Evolutionary conservation across 2,329 filamentous ascomycete genomes (phyloP).

Genomic region (Colletotrichum karsti): DNA sequence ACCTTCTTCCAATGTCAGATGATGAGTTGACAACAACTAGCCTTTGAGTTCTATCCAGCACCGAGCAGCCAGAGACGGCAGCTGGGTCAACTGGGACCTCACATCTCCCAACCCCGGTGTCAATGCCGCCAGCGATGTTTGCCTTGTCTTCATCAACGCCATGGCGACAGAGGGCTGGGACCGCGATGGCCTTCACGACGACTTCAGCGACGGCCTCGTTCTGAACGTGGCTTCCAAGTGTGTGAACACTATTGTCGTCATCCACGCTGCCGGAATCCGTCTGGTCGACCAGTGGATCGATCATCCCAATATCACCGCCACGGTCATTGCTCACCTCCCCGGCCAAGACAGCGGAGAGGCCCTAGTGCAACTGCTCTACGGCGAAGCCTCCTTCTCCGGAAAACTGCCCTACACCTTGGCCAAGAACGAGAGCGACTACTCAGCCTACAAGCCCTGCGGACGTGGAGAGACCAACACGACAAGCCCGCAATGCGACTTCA

Average conservation of each 20-base stretch:
- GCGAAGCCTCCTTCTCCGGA: conserved; percentile 63
- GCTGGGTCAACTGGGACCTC: conserved; percentile 69
- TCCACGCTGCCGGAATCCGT: conserved; percentile 69
- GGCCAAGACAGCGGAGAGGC: conserved; percentile 69
- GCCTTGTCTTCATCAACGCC: conserved; percentile 72
- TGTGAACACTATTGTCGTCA: conserved; percentile 69
- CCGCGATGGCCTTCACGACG: conserved; percentile 69
- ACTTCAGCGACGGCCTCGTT: conserved; percentile 68
- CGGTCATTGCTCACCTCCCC: conserved; percentile 72
- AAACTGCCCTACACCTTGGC: conserved; percentile 70
- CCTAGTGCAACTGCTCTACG: conserved; percentile 65
- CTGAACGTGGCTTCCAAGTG: conserved; percentile 65
- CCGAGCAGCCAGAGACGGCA: conserved; percentile 60
- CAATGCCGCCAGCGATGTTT: conserved; percentile 64
- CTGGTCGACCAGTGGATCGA: conserved; percentile 69
- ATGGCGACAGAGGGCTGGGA: conserved; percentile 79
- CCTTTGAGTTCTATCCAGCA: conserved; percentile 67
- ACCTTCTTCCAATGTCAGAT: conserved; percentile 11
- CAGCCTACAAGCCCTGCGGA: conserved; percentile 6
- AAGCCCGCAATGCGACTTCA: conserved; percentile 57
- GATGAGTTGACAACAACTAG: conserved; percentile 40
- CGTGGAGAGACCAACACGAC: conserved; percentile 34
- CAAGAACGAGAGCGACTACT: conserved; percentile 63
- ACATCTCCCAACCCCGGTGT: conserved; percentile 55
- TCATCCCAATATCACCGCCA: conserved; percentile 69